Evolutionary conservation across 202 grass and related monocot genomes (phyloP), one percentile per base, ranked within the genome.

Genomic region (Zizania palustris): DNA sequence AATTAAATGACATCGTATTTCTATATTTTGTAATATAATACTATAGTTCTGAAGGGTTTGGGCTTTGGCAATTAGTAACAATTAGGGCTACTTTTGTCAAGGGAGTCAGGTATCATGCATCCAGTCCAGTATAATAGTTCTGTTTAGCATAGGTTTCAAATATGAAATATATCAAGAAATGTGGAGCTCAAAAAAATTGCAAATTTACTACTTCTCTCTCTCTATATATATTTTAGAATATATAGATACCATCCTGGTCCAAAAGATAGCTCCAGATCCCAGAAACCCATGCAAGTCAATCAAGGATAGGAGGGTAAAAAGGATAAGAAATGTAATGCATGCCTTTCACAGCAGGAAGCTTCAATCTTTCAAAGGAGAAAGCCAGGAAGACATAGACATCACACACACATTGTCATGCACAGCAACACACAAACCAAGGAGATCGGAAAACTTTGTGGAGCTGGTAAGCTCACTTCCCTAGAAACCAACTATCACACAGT

Each of bases 401-500:
- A 76, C 72, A 85, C 37, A 76, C 72, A 85, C 79, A 68, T 53
- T 72, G 72, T 77, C 81, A 84, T 72, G 81, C 86, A 84, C 63
- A 84, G 71, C 41, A 80, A 74, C 86, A 88, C 86, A 88, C 81
- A 62, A 57, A 67, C 51, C 81, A 67, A 81, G 82, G 82, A 77
- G 72, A 65, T 67, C 81, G 77, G 86, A 77, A 72, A 89, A 81
- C 82, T 85, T 88, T 89, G 86, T 22, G 82, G 77, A 28, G 77
- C 82, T 67, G 66, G 82, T 85, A 77, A 81, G 67, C 86, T 77
- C 86, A 71, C 77, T 77, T 77, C 66, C 82, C 72, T 11, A 88
- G 67, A 18, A 36, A 20, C 65, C 42, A 40, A 72, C 49, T 16
- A n/a, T n/a, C n/a, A n/a, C n/a, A n/a, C n/a, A n/a, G n/a, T n/a